Evolutionary conservation across 2,329 filamentous ascomycete genomes (phyloP).

Genomic region (Sclerotinia trifoliorum): DNA sequence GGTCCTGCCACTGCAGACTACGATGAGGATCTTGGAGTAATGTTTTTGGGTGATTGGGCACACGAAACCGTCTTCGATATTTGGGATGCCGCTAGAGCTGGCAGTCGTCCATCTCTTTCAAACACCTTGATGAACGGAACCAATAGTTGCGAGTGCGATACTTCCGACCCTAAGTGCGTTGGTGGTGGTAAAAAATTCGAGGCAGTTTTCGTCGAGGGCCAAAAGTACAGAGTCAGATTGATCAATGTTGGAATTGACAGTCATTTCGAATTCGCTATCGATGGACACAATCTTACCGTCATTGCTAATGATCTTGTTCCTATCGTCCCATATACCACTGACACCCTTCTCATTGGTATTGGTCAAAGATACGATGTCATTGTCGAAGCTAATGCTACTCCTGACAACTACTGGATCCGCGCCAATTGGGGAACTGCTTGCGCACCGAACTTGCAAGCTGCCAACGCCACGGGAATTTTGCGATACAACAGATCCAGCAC

Average conservation of each 20-base stretch:
- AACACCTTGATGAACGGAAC: constrained; percentile 39
- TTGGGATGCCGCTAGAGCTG: constrained; percentile 33
- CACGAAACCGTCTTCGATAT: constrained; percentile 32
- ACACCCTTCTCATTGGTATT: constrained; percentile 55
- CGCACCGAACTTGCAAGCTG: constrained; percentile 55
- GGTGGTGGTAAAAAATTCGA: constrained; percentile 39
- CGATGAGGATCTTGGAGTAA: constrained; percentile 45
- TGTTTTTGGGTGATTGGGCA: constrained; percentile 38
- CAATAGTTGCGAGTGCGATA: constrained; percentile 34
- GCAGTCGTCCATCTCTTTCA: constrained; percentile 32
- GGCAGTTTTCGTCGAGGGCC: constrained; percentile 39
- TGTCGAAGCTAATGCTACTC: constrained; percentile 54
- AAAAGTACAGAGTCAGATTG: constrained; percentile 46
- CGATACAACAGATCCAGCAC: constrained; percentile 43
- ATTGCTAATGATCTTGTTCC: constrained; percentile 60
- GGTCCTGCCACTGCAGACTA: constrained; percentile 59
- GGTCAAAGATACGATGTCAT: constrained; percentile 49
- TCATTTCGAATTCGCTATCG: constrained; percentile 51
- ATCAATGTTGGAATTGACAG: constrained; percentile 48
- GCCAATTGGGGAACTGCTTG: constrained; percentile 51
- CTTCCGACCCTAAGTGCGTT: constrained; percentile 31
- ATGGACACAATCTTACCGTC: constrained; percentile 57
- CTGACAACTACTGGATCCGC: constrained; percentile 57
- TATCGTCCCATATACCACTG: constrained; percentile 53
- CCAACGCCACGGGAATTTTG: constrained; percentile 44